phyloP scores from a whole-genome alignment of 2,329 filamentous ascomycete species.

The Hirsutella thompsonii region DNA sequence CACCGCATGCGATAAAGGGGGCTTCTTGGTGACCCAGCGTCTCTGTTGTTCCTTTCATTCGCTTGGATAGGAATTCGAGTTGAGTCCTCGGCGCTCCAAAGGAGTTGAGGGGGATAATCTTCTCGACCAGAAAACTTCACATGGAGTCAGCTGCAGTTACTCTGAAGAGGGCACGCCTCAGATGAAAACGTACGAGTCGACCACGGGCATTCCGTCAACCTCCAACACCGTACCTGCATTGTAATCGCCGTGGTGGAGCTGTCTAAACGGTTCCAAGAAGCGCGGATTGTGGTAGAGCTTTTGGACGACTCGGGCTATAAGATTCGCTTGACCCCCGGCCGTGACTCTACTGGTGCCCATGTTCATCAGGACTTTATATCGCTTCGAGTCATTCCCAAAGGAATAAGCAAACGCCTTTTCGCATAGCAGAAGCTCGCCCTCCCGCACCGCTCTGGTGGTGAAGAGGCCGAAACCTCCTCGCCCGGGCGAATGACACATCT shows the following conservation, averaged over 20 bases:
- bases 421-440: constrained; percentile 39
- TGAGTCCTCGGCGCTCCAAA: constrained; percentile 22
- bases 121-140: constrained; percentile 29
- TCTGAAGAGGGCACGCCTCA: neutral
- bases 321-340: constrained; percentile 24
- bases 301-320: constrained; percentile 27
- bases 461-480: constrained; percentile 39
- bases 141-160: neutral
- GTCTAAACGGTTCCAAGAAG: constrained; percentile 16
- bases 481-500: constrained; percentile 23
- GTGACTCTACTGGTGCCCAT: constrained; percentile 4
- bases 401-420: constrained; percentile 40
- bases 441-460: constrained; percentile 29
- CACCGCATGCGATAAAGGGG: constrained; percentile 13
- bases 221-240: constrained; percentile 9
- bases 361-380: constrained; percentile 19
- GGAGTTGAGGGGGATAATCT: constrained; percentile 27
- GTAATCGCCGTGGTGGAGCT: constrained; percentile 28
- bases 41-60: neutral
- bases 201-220: constrained; percentile 23
- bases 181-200: constrained; percentile 28
- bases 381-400: constrained; percentile 12
- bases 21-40: neutral
- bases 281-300: constrained; percentile 30
- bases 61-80: constrained; percentile 1